Percentiles rank a stretch among this genome's conserved stretches.
These are phyloP conservation scores for Poa pratensis DNA, from an alignment of 176 grass and related monocot genomes.

Conservation along the genomic window DNA sequence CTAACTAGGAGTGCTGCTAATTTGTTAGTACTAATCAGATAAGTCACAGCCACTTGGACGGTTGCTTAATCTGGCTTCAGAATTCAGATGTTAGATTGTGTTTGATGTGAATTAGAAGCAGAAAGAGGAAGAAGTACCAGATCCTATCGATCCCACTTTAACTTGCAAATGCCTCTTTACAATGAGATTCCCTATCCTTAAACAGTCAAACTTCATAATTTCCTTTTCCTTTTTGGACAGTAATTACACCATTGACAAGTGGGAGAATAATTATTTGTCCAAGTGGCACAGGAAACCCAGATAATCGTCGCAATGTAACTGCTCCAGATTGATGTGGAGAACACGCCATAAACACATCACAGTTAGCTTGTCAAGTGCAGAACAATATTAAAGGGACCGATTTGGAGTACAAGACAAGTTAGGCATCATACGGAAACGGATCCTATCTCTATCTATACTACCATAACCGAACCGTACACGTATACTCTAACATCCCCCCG, in stretches of 20 bases:
- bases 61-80: background rate
- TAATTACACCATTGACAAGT: background rate
- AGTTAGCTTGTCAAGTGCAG: constrained; percentile 13
- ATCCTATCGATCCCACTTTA: background rate
- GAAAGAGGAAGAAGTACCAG: background rate
- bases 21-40: background rate
- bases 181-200: background rate
- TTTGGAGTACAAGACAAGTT: no score
- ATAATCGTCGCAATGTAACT: background rate
- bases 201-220: background rate
- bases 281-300: background rate
- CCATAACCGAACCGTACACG: no score
- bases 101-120: background rate
- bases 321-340: constrained; percentile 4
- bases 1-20: background rate
- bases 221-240: background rate
- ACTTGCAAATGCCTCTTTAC: background rate
- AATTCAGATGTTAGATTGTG: constrained; percentile 20
- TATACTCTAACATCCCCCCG: no score
- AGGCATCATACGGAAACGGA: no score
- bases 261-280: constrained; percentile 11
- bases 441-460: no score
- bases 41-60: background rate
- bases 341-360: constrained; percentile 3
- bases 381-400: no score